These are phyloP conservation scores for Penicillium manginii DNA, from an alignment of 495 filamentous ascomycete species.

Conservation along the genomic window DNA sequence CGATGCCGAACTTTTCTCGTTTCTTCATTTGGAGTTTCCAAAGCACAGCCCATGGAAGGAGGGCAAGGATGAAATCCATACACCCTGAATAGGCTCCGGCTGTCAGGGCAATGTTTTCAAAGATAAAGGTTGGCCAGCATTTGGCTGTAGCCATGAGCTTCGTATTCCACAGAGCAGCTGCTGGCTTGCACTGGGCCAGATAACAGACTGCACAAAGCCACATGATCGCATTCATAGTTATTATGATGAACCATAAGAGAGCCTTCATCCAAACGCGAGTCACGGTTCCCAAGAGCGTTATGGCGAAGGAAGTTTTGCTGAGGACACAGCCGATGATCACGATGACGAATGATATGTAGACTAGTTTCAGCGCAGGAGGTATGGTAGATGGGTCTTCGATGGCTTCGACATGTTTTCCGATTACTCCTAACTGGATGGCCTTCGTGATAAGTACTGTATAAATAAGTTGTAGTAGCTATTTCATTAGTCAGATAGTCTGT, in stretches of 20 bases:
- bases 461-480: constrained; percentile 12
- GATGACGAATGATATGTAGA: constrained; percentile 24
- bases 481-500: background rate
- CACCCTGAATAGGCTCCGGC: constrained; percentile 31
- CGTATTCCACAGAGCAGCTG: constrained; percentile 24
- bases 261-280: constrained; percentile 24
- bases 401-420: constrained; percentile 15
- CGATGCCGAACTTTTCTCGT: constrained; percentile 28
- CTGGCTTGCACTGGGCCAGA: constrained; percentile 26
- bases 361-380: constrained; percentile 17
- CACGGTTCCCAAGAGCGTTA: constrained; percentile 30
- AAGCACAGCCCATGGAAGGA: constrained; percentile 28
- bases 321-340: constrained; percentile 28
- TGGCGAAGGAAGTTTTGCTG: constrained; percentile 31
- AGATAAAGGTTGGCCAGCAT: constrained; percentile 28
- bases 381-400: constrained; percentile 9
- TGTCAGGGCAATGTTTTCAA: constrained; percentile 23
- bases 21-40: constrained; percentile 34
- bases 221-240: constrained; percentile 30
- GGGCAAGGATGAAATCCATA: constrained; percentile 32
- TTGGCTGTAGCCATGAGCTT: constrained; percentile 19
- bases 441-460: constrained; percentile 15
- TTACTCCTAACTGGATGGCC: constrained; percentile 14
- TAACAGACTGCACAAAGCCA: constrained; percentile 26
- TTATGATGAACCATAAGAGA: constrained; percentile 30